A percentile compares a stretch with the other conserved stretches of the same genome.
Conservation (phyloP, 257 asterid genomes). For the Ilex aquifolium region DNA sequence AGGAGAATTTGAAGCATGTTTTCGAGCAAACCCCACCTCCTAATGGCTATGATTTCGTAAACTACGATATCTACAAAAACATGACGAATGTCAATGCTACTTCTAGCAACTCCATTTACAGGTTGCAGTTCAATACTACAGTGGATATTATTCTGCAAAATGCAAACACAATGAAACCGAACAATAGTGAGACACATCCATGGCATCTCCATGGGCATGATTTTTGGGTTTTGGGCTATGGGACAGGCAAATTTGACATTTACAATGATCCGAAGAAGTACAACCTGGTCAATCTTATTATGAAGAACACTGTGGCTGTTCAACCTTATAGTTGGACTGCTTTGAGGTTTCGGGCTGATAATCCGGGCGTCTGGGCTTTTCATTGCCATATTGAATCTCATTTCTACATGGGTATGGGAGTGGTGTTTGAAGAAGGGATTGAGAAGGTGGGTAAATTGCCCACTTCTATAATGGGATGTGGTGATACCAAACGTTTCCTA, state of each 20-base stretch:
- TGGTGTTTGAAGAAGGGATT: constrained; percentile 76
- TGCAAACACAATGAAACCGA: constrained; percentile 53
- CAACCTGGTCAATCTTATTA: constrained; percentile 68
- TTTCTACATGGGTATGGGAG: constrained; percentile 93
- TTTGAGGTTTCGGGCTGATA: constrained; percentile 70
- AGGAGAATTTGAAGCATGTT: constrained; percentile 25
- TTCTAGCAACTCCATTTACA: constrained; percentile 41
- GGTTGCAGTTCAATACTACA: constrained; percentile 56
- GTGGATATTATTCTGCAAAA: constrained; percentile 77
- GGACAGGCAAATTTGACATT: constrained; percentile 54
- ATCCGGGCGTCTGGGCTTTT: constrained; percentile 93
- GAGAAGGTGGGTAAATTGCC: constrained; percentile 71
- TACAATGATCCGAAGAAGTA: constrained; percentile 40
- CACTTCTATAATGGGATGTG: constrained; percentile 81
- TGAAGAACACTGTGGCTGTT: constrained; percentile 81
- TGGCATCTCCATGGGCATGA: constrained; percentile 99
- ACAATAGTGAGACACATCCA: constrained; percentile 90
- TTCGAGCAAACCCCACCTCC: constrained; percentile 65
- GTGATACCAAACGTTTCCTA: constrained; percentile 37
- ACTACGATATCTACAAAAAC: constrained; percentile 36
- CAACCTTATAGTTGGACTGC: constrained; percentile 98
- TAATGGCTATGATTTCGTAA: constrained; percentile 32
- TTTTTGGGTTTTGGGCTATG: constrained; percentile 88
- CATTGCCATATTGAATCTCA: constrained; percentile 97
- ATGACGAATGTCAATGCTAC: constrained; percentile 50